phyloP scores from a whole-genome alignment of 305 asterid species.

The Solanum chacoense region DNA sequence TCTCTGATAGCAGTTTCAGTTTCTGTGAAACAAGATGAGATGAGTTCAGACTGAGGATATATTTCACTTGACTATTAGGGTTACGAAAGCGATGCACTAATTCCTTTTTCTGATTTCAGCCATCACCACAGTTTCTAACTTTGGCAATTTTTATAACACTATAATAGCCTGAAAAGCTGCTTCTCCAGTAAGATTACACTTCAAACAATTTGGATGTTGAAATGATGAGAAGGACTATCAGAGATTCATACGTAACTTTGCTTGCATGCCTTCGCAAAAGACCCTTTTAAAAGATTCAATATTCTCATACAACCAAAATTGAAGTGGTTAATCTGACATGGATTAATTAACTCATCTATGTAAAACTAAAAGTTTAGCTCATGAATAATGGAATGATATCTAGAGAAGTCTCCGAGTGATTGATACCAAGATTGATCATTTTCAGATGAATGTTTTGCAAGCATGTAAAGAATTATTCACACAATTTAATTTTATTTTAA shows the following conservation, averaged over 20 bases:
- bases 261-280: background rate
- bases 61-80: background rate
- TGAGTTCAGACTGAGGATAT: background rate
- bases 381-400: background rate
- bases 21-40: constrained; percentile 35
- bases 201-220: background rate
- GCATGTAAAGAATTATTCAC: background rate
- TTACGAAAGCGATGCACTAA: background rate
- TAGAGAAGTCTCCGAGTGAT: background rate
- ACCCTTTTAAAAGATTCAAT: background rate
- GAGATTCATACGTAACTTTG: background rate
- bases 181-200: background rate
- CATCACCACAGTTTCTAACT: background rate
- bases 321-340: background rate
- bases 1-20: constrained; percentile 67
- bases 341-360: background rate
- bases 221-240: background rate
- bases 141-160: background rate
- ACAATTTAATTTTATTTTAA: background rate
- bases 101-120: background rate
- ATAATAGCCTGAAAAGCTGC: background rate
- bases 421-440: background rate
- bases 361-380: background rate
- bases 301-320: background rate
- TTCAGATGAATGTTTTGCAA: background rate